phyloP scores from a whole-genome alignment of 129 eudicot genomes.

The Calendula officinalis region DNA sequence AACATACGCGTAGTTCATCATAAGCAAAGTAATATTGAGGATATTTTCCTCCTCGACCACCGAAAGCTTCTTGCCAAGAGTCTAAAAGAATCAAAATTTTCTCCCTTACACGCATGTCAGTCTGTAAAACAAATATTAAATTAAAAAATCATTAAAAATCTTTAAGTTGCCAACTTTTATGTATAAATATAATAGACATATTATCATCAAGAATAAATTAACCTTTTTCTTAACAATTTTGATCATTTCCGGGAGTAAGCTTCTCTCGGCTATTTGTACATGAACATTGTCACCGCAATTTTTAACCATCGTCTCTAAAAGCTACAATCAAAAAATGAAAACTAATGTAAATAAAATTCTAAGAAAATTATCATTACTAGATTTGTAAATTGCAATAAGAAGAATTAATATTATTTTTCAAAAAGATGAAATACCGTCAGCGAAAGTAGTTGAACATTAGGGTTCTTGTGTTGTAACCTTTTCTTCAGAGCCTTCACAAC shows the following conservation, averaged over 20 bases:
- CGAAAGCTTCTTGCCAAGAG: constrained; percentile 96
- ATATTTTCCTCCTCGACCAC: constrained; percentile 84
- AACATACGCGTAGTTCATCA: constrained; percentile 76
- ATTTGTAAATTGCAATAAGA: not conserved
- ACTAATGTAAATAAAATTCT: not conserved
- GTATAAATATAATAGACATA: too few relatives aligned
- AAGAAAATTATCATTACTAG: constrained; percentile 4
- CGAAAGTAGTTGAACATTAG: constrained; percentile 78
- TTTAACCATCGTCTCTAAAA: constrained; percentile 93
- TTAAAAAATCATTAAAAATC: not conserved
- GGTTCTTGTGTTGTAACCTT: constrained; percentile 89
- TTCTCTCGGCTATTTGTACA: constrained; percentile 72
- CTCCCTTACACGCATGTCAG: constrained; percentile 84
- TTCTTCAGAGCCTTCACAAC: constrained; percentile 83
- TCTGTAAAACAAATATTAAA: constrained; percentile 41
- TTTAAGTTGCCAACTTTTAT: not conserved
- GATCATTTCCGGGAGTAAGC: constrained; percentile 74
- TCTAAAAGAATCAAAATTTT: constrained; percentile 67
- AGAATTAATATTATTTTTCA: not conserved
- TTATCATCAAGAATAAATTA: not conserved
- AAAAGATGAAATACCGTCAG: constrained; percentile 57
- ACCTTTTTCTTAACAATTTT: constrained; percentile 82
- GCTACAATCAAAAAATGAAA: constrained; percentile 41
- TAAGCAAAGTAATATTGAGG: constrained; percentile 90
- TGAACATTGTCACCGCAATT: constrained; percentile 93